A percentile compares a stretch with the other conserved stretches of the same genome.
phyloP scores from a whole-genome alignment of 345 rosid genomes.

The Dipteronia dyeriana region DNA sequence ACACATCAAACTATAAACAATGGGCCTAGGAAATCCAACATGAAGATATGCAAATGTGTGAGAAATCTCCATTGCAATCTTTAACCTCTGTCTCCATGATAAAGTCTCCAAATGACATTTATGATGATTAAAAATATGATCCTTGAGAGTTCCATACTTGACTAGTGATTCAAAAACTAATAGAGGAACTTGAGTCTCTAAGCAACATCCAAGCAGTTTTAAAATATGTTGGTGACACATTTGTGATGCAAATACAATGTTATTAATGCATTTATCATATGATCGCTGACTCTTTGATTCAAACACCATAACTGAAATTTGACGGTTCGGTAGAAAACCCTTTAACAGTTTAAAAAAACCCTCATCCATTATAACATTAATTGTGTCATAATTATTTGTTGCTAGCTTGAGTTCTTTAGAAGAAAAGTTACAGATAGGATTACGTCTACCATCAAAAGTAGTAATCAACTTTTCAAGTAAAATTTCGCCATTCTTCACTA shows the following conservation, averaged over 20 bases:
- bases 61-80: constrained; percentile 27
- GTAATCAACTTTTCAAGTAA: constrained; percentile 16
- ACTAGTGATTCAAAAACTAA: constrained; percentile 16
- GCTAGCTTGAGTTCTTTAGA: constrained; percentile 18
- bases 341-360: background rate
- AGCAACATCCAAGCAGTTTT: constrained; percentile 29
- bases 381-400: background rate
- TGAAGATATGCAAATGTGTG: constrained; percentile 22
- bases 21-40: constrained; percentile 22
- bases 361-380: background rate
- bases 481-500: constrained; percentile 17
- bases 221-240: constrained; percentile 28
- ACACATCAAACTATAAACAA: constrained; percentile 19
- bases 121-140: background rate
- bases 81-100: constrained; percentile 25
- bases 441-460: constrained; percentile 13
- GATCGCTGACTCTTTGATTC: too few relatives aligned
- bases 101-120: constrained; percentile 3
- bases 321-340: constrained; percentile 16
- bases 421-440: constrained; percentile 22
- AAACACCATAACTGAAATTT: constrained; percentile 20
- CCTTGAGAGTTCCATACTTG: constrained; percentile 6
- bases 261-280: background rate
- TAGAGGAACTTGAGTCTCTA: constrained; percentile 7
- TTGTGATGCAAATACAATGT: constrained; percentile 17